A percentile compares a stretch with the other conserved stretches of the same genome.
Evolutionary conservation across 805 yeast species (phyloP).

Genomic region (Metschnikowia baotianmanensis): DNA sequence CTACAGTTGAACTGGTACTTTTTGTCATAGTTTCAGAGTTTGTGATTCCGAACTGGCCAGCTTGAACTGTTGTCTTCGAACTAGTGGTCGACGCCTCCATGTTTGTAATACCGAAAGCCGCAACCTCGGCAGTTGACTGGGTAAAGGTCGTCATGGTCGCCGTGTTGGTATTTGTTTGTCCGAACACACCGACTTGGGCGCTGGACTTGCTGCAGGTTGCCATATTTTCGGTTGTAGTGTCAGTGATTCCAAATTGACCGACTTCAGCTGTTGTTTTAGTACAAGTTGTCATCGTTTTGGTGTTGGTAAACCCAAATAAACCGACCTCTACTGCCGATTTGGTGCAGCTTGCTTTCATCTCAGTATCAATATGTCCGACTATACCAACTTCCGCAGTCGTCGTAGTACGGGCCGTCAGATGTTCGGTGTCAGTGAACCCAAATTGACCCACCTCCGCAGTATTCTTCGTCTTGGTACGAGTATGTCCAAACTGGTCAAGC

Average conservation of each 20-base stretch:
- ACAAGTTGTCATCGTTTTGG: neutral
- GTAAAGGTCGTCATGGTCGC: no score
- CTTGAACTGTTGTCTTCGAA: neutral
- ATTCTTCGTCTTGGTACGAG: neutral
- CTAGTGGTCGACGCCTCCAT: no score
- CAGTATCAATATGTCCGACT: neutral
- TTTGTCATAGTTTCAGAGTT: no score
- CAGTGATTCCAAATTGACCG: constrained; percentile 1
- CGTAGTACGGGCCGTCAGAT: neutral
- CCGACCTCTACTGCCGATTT: neutral
- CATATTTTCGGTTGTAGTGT: neutral
- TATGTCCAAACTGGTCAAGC: constrained; percentile 3
- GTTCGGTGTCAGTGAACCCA: constrained; percentile 2
- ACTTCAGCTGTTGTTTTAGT: neutral
- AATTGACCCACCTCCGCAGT: constrained; percentile 1
- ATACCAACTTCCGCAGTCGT: neutral
- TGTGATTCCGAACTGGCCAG: neutral
- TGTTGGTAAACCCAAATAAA: neutral
- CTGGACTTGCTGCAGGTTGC: neutral
- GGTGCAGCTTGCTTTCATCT: neutral
- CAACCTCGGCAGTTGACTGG: no score
- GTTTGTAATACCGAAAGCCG: no score
- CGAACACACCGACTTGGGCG: neutral
- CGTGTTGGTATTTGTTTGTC: neutral
- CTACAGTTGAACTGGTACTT: neutral